Conservation (phyloP, 1,139 yeast genomes). For the Magnusiomyces tetraspermus region DNA sequence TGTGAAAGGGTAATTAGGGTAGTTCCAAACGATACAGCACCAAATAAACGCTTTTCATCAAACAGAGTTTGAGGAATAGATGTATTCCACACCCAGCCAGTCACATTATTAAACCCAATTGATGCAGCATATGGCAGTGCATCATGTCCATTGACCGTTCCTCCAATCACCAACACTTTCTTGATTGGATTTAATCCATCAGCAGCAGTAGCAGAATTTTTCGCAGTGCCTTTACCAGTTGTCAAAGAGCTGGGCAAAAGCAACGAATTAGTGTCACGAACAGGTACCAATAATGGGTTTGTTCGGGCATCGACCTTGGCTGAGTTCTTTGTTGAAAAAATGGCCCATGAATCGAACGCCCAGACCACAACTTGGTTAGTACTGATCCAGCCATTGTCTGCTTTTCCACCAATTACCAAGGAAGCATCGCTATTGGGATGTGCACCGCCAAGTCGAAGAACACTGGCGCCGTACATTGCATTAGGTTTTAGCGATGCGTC, state of each 20-base stretch:
- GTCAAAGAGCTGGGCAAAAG: too few species aligned
- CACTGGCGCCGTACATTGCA: slow-evolving; percentile 40
- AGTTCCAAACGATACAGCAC: slow-evolving; percentile 36
- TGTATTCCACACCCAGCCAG: slow-evolving; percentile 40
- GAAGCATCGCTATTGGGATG: slow-evolving; percentile 18
- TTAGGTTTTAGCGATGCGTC: slow-evolving; percentile 38
- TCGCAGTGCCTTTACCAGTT: background rate
- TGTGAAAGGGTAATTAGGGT: slow-evolving; percentile 32
- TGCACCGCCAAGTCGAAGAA: slow-evolving; percentile 13
- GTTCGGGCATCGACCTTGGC: slow-evolving; percentile 40
- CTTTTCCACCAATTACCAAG: slow-evolving; percentile 46
- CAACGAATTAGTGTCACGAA: background rate
- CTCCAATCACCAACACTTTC: slow-evolving; percentile 33
- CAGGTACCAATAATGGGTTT: slow-evolving; percentile 40
- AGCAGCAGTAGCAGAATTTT: background rate
- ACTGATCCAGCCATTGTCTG: slow-evolving; percentile 48
- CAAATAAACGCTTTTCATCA: slow-evolving; percentile 24
- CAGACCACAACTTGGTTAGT: slow-evolving; percentile 54
- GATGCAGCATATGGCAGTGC: slow-evolving; percentile 38
- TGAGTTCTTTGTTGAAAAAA: slow-evolving; percentile 31
- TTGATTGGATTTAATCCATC: slow-evolving; percentile 2
- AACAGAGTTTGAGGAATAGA: slow-evolving; percentile 15
- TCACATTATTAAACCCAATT: slow-evolving; percentile 30
- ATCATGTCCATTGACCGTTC: slow-evolving; percentile 31
- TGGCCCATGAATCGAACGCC: slow-evolving; percentile 53